phyloP scores from a whole-genome alignment of 257 asterid genomes.

The Ocimum tenuiflorum region DNA sequence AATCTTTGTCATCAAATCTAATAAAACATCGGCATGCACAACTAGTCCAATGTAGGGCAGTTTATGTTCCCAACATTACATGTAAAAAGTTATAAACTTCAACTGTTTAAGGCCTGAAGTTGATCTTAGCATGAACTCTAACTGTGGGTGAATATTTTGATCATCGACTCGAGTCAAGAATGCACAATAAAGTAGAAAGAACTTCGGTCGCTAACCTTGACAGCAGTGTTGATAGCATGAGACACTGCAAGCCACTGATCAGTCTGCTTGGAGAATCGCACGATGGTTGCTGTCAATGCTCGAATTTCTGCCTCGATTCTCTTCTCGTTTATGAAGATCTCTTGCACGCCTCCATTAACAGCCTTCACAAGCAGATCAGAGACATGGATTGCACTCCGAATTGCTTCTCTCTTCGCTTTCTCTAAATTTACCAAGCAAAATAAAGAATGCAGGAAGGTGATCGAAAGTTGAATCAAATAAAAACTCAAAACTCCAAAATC shows the following conservation, averaged over 20 bases:
- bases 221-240: conserved; percentile 69
- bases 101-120: neutral
- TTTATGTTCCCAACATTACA: neutral
- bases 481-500: neutral
- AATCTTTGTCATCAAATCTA: neutral
- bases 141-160: too few relatives aligned
- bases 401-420: conserved; percentile 69
- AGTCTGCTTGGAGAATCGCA: conserved; percentile 66
- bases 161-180: neutral
- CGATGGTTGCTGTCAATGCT: conserved; percentile 45
- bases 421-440: conserved; percentile 26
- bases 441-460: neutral
- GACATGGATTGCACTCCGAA: conserved; percentile 44
- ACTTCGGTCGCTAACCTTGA: conserved; percentile 44
- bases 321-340: conserved; percentile 65
- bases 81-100: neutral
- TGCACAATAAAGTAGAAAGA: neutral
- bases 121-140: neutral
- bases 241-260: conserved; percentile 90
- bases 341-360: conserved; percentile 72
- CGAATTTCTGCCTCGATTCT: conserved; percentile 76
- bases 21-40: neutral
- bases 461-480: neutral
- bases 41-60: neutral
- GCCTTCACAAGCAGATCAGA: conserved; percentile 64